These are phyloP conservation scores for Dysphania ambrosioides DNA, from an alignment of 148 eudicot species.

Conservation along the genomic window DNA sequence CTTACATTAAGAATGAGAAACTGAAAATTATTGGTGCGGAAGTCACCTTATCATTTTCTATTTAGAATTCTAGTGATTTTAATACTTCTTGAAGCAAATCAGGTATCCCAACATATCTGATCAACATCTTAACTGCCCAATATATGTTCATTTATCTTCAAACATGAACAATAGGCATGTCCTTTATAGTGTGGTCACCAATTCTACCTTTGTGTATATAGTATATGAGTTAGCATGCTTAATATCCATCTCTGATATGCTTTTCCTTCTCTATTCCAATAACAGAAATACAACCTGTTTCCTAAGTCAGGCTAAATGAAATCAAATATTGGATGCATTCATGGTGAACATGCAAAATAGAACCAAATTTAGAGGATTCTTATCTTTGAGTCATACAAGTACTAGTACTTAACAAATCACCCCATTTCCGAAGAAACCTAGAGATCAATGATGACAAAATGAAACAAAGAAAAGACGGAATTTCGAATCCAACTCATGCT, in stretches of 20 bases:
- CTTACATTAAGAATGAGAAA: not conserved
- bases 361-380: not conserved
- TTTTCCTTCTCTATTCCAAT: not conserved
- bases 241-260: not conserved
- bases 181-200: not conserved
- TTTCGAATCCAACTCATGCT: slow-evolving; percentile 10
- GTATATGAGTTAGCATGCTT: not conserved
- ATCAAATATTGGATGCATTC: not conserved
- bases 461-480: not conserved
- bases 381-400: not conserved
- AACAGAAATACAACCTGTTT: not conserved
- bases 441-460: not conserved
- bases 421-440: not conserved
- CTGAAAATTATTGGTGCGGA: not conserved
- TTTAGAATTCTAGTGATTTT: not conserved
- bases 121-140: not conserved
- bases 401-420: not conserved
- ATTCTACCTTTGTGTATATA: not conserved
- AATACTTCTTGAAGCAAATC: not conserved
- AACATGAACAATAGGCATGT: not conserved
- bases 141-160: not conserved
- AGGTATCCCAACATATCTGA: not conserved
- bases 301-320: not conserved
- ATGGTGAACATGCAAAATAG: not conserved
- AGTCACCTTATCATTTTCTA: not conserved